Evolutionary conservation across 2,329 filamentous ascomycete species (phyloP).

Genomic region (Aspergillus caelatus): DNA sequence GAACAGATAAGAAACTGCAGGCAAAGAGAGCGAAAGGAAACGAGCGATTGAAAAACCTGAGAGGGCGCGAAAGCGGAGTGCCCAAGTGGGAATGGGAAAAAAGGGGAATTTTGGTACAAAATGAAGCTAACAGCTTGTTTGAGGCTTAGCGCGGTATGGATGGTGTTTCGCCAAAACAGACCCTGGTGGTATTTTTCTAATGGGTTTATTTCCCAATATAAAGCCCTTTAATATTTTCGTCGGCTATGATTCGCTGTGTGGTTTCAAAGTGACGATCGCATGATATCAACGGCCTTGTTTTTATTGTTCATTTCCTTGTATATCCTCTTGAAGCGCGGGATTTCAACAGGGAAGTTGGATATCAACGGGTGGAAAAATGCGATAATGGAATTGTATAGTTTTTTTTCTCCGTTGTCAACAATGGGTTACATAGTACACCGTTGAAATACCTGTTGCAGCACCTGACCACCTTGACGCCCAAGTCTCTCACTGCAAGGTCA

Average conservation of each 20-base stretch:
- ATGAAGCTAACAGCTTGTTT: conserved; percentile 20
- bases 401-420: background rate
- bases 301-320: conserved; percentile 4
- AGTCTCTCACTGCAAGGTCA: background rate
- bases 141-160: conserved; percentile 17
- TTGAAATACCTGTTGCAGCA: background rate
- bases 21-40: conserved; percentile 13
- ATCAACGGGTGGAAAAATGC: background rate
- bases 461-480: background rate
- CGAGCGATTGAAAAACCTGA: conserved; percentile 10
- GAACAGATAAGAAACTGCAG: conserved; percentile 10
- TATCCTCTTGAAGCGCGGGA: background rate
- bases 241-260: background rate
- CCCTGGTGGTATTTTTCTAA: background rate
- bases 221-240: background rate
- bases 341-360: background rate
- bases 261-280: conserved; percentile 1
- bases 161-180: background rate
- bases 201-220: background rate
- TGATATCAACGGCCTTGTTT: conserved; percentile 10
- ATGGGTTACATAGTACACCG: background rate
- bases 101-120: conserved; percentile 6
- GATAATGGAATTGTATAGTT: background rate
- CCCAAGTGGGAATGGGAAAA: conserved; percentile 21
- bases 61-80: conserved; percentile 21